These are phyloP conservation scores for Fraxinus sp. DNA, from an alignment of 305 asterid species.

Conservation along the genomic window DNA sequence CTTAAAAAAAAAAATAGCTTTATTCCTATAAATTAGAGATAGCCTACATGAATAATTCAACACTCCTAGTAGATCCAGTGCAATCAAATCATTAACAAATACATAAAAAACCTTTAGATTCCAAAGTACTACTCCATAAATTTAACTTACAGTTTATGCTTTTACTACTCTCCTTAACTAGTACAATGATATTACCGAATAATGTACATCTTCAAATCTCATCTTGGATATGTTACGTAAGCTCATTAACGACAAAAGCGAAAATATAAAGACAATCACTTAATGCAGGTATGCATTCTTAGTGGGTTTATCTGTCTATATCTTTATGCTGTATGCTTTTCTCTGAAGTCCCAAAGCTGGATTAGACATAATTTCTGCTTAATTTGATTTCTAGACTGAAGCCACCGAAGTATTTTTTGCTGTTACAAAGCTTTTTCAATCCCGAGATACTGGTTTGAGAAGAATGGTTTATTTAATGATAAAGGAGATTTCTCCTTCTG, in stretches of 20 bases:
- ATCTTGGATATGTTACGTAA: not conserved
- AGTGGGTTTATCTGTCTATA: not conserved
- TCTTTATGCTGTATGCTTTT: not conserved
- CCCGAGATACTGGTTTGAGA: constrained; percentile 81
- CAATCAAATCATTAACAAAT: not conserved
- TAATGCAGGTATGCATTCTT: not conserved
- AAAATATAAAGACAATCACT: not conserved
- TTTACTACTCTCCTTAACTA: not conserved
- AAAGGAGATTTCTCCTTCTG: constrained; percentile 85
- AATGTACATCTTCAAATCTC: not conserved
- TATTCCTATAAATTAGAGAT: not conserved
- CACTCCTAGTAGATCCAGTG: not conserved
- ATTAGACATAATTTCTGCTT: not conserved
- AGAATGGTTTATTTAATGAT: constrained; percentile 95
- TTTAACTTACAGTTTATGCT: not conserved
- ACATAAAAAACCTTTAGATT: not conserved
- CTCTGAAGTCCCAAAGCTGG: not conserved
- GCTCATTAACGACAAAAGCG: not conserved
- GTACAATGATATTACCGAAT: not conserved
- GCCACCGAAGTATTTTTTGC: constrained; percentile 92
- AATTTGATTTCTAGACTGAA: constrained; percentile 51
- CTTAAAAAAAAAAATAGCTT: not conserved
- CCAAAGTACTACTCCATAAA: not conserved
- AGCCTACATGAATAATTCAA: not conserved
- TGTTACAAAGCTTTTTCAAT: constrained; percentile 91